Base-by-base conservation (phyloP, 495 filamentous ascomycete species). In the Barbatosphaeria neglecta region DNA sequence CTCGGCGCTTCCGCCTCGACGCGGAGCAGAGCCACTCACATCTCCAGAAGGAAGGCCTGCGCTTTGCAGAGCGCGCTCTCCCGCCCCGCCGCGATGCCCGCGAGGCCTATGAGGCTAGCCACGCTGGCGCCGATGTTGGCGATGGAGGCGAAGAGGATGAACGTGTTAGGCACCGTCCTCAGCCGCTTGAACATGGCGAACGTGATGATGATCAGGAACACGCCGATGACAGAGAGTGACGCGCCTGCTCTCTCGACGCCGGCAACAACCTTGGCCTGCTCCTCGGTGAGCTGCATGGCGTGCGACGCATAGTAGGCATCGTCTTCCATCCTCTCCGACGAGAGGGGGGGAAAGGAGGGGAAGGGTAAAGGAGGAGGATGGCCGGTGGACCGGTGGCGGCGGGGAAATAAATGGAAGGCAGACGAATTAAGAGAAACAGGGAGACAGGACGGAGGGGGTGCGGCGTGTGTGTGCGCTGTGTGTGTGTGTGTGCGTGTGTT, bases 111-210 rank as follows among this genome's bases (percentile, higher is more conserved):
- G 6, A 92, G 62, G 11, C 84, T 84, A 3, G 84, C 87, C 22
- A 84, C 70, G 64, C 83, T 90, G 43, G 84, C 78, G 47, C 83
- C 70, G 10, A 92, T 64, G 54, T 95, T 95, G 19, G 84, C 87
- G 58, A 86, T 84, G 1, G 83, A 84, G 3, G 88, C 87, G 57
- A 82, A 89, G 51, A 94, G 82, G 22, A 92, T 79, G 17, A 95
- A 76, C 0, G 83, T 78, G 54, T 90, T 93, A 48, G 88, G 86
- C 2, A 87, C 82, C 44, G 86, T 88, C 18, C 83, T 73, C 35
- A 86, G 76, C 22, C 68, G 60, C 46, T 66, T 69, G 40, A 73
- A 78, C 4, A 71, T 45, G 8, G 76, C 61, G 55, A 86, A 93
- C 35, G 86, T 83, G 37, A 76, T 52, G 46, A 93, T 73, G 25